Evolutionary conservation across 345 rosid species (phyloP), one percentile per base, ranked within the genome.

Genomic region (Arabidopsis suecica): DNA sequence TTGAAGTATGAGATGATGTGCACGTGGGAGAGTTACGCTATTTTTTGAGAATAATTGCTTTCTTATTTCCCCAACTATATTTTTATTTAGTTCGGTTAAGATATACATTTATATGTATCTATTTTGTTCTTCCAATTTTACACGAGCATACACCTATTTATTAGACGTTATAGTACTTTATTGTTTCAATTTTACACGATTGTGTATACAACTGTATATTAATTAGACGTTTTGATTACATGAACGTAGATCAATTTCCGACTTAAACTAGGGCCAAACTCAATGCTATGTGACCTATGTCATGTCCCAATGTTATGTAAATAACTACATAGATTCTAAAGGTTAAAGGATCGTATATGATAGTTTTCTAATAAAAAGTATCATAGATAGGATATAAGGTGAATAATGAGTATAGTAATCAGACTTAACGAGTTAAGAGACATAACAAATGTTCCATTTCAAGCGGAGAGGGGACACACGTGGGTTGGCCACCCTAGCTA

Each of bases 381-480:
- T 36, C 7, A 22, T 22, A 3, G 14, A 51, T 2, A 68, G 9
- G 1, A 47, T 64, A 30, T 5, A 22, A 57, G 53, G 53, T 67
- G 5, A 66, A 20, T 67, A 1, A 28, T 40, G 22, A 42, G 56
- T 64, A 38, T 6, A 22, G 7, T 40, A 72, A 59, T 71, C 10
- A 64, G 69, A 50, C 59, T 63, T 57, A 50, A 23, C 8, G 58
- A 78, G 77, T 72, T 72, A 28, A 65, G 20, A 78, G 73, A 65
- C 77, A 78, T 65, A 51, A 71, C 69, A 65, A 50, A 71, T 78
- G 81, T 78, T 71, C 68, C 81, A 72, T 65, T 71, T 78, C 70
- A 79, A 73, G 67, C 71, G 74, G 82, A 73, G 82, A 73, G 78
- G 78, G 74, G 25, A 74, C 82, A 74, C 75, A 79, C 82, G 79